Conservation (phyloP, 2,329 filamentous ascomycete genomes). For the Dissoconium aciculare region DNA sequence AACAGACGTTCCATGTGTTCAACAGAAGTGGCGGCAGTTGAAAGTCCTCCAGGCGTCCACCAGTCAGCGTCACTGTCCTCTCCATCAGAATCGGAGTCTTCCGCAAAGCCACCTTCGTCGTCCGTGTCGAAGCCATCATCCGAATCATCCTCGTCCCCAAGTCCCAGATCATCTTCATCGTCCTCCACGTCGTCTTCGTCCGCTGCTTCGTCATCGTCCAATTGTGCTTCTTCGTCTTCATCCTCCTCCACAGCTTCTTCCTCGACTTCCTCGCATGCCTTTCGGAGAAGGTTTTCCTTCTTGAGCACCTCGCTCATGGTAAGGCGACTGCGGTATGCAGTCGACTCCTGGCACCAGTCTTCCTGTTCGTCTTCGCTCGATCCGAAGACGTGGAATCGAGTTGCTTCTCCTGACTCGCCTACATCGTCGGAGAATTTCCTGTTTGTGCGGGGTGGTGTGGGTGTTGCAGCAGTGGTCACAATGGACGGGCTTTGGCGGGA, state of each 20-base stretch:
- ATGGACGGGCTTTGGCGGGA: constrained; percentile 25
- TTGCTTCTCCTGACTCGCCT: constrained; percentile 28
- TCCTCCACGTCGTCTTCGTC: constrained; percentile 37
- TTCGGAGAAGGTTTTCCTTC: constrained; percentile 79
- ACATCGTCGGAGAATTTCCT: constrained; percentile 19
- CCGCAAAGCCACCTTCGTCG: constrained; percentile 57
- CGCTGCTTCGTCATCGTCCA: constrained; percentile 30
- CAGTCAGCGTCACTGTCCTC: constrained; percentile 54
- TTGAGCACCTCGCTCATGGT: constrained; percentile 80
- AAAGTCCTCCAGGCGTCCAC: constrained; percentile 45
- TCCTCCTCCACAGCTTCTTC: constrained; percentile 69
- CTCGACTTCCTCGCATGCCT: constrained; percentile 76
- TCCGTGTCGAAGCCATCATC: constrained; percentile 69
- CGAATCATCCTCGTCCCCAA: constrained; percentile 39
- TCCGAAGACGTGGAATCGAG: constrained; percentile 77
- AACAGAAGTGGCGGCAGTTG: constrained; percentile 39
- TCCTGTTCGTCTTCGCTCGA: constrained; percentile 69
- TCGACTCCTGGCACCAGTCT: constrained; percentile 71
- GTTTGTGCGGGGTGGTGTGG: constrained; percentile 16
- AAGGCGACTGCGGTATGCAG: constrained; percentile 51
- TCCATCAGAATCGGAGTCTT: constrained; percentile 52
- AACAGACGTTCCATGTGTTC: constrained; percentile 35
- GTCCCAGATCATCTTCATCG: constrained; percentile 32
- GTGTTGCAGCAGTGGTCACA: constrained; percentile 6
- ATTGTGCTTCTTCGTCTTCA: constrained; percentile 27